Evolutionary conservation across 768 basidiomycete genomes (phyloP).

Genomic region (Pleurotus ostreatus): DNA sequence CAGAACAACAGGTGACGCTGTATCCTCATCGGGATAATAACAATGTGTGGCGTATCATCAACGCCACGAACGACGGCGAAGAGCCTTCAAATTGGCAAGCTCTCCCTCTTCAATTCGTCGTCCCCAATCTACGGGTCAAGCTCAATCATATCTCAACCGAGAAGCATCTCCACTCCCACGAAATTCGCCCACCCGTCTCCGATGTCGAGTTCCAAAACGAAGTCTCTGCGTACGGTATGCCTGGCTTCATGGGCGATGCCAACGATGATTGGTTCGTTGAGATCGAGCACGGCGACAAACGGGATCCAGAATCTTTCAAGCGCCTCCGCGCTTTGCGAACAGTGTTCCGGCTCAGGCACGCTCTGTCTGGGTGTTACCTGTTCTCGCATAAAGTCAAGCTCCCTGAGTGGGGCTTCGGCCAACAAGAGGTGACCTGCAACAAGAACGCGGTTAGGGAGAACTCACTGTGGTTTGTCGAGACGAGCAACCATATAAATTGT

Average conservation of each 20-base stretch:
- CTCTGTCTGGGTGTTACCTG: slow-evolving; percentile 88
- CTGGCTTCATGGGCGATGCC: slow-evolving; percentile 79
- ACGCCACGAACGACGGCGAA: slow-evolving; percentile 54
- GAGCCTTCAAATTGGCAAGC: slow-evolving; percentile 39
- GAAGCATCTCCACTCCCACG: slow-evolving; percentile 92
- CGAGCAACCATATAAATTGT: slow-evolving; percentile 70
- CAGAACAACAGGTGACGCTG: slow-evolving; percentile 98
- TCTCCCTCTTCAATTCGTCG: slow-evolving; percentile 59
- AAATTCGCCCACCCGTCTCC: slow-evolving; percentile 88
- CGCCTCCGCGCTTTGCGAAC: slow-evolving; percentile 79
- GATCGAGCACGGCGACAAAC: slow-evolving; percentile 64
- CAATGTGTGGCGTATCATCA: slow-evolving; percentile 86
- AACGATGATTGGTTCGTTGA: slow-evolving; percentile 95
- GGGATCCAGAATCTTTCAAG: slow-evolving; percentile 63
- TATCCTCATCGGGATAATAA: slow-evolving; percentile 98
- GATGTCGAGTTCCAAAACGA: slow-evolving; percentile 99
- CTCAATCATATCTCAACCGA: slow-evolving; percentile 77
- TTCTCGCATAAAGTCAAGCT: slow-evolving; percentile 98
- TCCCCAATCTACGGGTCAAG: slow-evolving; percentile 67
- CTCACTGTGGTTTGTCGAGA: slow-evolving; percentile 94
- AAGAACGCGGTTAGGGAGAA: slow-evolving; percentile 90
- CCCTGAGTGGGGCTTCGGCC: slow-evolving; percentile 96
- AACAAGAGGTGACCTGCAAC: slow-evolving; percentile 99
- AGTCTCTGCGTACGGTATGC: slow-evolving; percentile 89
- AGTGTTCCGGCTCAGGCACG: slow-evolving; percentile 78